These are phyloP conservation scores for Venustampulla echinocandica DNA, from an alignment of 495 filamentous ascomycete species.

Conservation along the genomic window DNA sequence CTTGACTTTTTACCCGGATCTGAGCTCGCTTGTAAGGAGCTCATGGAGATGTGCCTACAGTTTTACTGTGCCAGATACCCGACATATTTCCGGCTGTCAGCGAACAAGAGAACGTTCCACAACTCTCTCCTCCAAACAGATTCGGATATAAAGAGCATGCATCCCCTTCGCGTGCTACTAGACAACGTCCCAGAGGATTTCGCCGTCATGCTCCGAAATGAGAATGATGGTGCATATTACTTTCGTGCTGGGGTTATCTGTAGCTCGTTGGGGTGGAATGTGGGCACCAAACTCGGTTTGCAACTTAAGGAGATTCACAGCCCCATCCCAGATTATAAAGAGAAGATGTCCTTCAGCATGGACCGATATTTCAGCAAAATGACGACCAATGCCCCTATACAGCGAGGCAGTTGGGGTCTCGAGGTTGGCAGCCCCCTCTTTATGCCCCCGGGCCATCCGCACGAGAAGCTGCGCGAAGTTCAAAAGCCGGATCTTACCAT, in stretches of 20 bases:
- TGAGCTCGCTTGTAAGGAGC: slow-evolving; percentile 74
- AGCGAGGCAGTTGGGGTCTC: slow-evolving; percentile 81
- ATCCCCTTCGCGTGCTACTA: slow-evolving; percentile 64
- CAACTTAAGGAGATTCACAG: slow-evolving; percentile 67
- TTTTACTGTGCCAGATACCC: slow-evolving; percentile 76
- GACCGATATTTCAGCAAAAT: slow-evolving; percentile 83
- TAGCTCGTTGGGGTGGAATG: slow-evolving; percentile 73
- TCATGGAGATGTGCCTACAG: slow-evolving; percentile 84
- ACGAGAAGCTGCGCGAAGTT: slow-evolving; percentile 44
- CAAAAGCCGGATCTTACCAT: slow-evolving; percentile 50
- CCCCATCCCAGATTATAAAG: slow-evolving; percentile 78
- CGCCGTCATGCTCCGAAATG: slow-evolving; percentile 67
- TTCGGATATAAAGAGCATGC: slow-evolving; percentile 51
- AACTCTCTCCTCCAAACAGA: slow-evolving; percentile 63
- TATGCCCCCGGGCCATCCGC: slow-evolving; percentile 67
- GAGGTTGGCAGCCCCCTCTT: slow-evolving; percentile 72
- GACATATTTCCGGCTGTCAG: slow-evolving; percentile 59
- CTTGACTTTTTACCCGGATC: slow-evolving; percentile 67
- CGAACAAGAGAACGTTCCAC: slow-evolving; percentile 51
- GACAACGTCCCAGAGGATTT: slow-evolving; percentile 89
- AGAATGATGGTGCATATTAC: slow-evolving; percentile 62
- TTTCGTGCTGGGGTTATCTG: slow-evolving; percentile 75
- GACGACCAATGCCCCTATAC: slow-evolving; percentile 66
- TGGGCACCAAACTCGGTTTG: slow-evolving; percentile 65
- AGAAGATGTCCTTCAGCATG: slow-evolving; percentile 87